Percentiles rank a stretch among this genome's conserved stretches.
Evolutionary conservation across 129 eudicot genomes (phyloP).

Genomic region (Helianthus annuus): HanXRQr2.0-SUNRISE NC_035448.2:28779605-28780104

Average conservation of each 20-base stretch:
- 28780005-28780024: too few relatives aligned
- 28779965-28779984: too few relatives aligned
- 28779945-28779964: too few relatives aligned
- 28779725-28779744: conserved; percentile 37
- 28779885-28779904: too few relatives aligned
- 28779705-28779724: not conserved
- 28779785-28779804: conserved; percentile 66
- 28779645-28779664: too few relatives aligned
- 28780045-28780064: not conserved
- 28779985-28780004: too few relatives aligned
- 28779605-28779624: too few relatives aligned
- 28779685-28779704: too few relatives aligned
- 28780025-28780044: not conserved
- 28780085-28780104: conserved; percentile 78
- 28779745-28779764: conserved; percentile 23
- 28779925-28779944: too few relatives aligned
- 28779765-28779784: conserved; percentile 37
- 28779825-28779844: conserved; percentile 53
- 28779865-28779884: not conserved
- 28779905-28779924: too few relatives aligned
- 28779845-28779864: not conserved
- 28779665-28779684: too few relatives aligned
- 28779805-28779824: conserved; percentile 71
- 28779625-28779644: too few relatives aligned
- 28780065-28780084: not conserved